A percentile compares a stretch with the other conserved stretches of the same genome.
phyloP scores from a whole-genome alignment of 2,329 filamentous ascomycete genomes.

The Pestalotiopsis sp. region DNA sequence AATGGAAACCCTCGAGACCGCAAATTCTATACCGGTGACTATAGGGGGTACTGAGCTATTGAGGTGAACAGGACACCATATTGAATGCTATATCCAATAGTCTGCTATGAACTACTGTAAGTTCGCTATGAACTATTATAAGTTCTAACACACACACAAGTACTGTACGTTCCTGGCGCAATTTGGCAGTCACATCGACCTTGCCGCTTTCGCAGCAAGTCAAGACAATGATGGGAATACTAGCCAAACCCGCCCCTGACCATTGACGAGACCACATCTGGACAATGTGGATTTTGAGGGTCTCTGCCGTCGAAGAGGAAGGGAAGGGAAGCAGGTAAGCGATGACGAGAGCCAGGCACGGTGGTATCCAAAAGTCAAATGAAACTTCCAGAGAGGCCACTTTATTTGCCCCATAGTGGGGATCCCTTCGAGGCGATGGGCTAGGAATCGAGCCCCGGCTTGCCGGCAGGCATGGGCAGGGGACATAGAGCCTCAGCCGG shows the following conservation, averaged over 20 bases:
- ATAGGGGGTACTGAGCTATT: too few species aligned
- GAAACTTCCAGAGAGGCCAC: background rate
- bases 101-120: too few species aligned
- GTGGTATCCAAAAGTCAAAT: background rate
- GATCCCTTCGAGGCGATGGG: background rate
- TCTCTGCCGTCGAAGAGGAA: too few species aligned
- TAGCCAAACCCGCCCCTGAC: background rate
- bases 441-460: background rate
- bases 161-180: background rate
- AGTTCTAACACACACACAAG: background rate
- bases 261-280: background rate
- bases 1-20: too few species aligned
- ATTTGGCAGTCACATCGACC: background rate
- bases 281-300: too few species aligned
- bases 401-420: background rate
- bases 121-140: too few species aligned
- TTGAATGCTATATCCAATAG: too few species aligned
- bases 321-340: too few species aligned
- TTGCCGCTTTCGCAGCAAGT: background rate
- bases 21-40: too few species aligned
- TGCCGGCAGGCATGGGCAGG: background rate
- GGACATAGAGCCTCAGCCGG: background rate
- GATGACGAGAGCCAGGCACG: too few species aligned
- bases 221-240: background rate
- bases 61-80: too few species aligned